Evolutionary conservation across 108 stramenopile species (phyloP).

Genomic region (Conticribra guillardii): DNA sequence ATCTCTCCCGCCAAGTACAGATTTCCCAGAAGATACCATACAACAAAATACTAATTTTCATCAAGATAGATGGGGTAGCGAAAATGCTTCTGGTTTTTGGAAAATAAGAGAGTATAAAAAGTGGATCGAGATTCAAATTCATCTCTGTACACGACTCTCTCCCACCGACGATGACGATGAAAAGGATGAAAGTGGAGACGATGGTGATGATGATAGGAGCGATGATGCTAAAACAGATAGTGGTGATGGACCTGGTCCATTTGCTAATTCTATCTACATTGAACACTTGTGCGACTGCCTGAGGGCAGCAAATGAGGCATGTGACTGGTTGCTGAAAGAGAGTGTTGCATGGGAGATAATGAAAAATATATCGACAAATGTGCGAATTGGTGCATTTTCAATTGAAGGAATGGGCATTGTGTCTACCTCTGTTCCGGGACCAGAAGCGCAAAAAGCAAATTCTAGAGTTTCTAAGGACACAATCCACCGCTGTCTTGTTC

Average conservation of each 20-base stretch:
- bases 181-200: neutral
- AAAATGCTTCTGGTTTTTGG: neutral
- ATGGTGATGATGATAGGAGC: constrained; percentile 9
- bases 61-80: constrained; percentile 10
- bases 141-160: constrained; percentile 66
- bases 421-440: neutral
- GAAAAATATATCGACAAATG: constrained; percentile 3
- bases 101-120: constrained; percentile 25
- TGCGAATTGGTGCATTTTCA: neutral
- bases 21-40: constrained; percentile 51
- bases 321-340: constrained; percentile 41
- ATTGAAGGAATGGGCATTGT: neutral
- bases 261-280: constrained; percentile 28
- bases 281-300: constrained; percentile 29
- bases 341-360: constrained; percentile 11
- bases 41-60: constrained; percentile 27
- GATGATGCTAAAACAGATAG: constrained; percentile 15
- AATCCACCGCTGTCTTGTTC: constrained; percentile 31
- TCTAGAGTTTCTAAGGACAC: constrained; percentile 27
- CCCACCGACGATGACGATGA: constrained; percentile 28
- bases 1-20: constrained; percentile 57
- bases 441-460: neutral
- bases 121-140: constrained; percentile 53
- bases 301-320: constrained; percentile 31
- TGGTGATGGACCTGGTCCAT: constrained; percentile 33